Evolutionary conservation across 495 filamentous ascomycete species (phyloP).

Genomic region (Zalerion maritima): DNA sequence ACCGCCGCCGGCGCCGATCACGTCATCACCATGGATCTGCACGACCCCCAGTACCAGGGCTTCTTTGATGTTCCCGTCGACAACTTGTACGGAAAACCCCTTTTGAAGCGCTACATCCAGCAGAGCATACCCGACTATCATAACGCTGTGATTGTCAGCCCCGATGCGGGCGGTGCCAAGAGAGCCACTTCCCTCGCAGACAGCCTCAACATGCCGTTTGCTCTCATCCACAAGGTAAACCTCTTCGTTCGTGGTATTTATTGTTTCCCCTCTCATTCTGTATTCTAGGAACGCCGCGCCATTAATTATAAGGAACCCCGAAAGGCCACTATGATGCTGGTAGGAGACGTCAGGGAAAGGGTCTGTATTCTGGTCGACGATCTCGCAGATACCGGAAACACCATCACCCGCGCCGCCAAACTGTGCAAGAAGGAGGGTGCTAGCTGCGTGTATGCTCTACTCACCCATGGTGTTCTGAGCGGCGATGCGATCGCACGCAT

Average conservation of each 20-base stretch:
- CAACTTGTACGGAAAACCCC: constrained; percentile 79
- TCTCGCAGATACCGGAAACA: constrained; percentile 89
- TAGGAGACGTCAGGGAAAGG: constrained; percentile 70
- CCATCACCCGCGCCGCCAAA: constrained; percentile 93
- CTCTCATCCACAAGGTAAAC: constrained; percentile 91
- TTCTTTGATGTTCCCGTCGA: constrained; percentile 98
- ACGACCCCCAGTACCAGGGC: constrained; percentile 96
- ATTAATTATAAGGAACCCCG: constrained; percentile 85
- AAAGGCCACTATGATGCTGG: constrained; percentile 97
- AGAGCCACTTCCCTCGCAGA: constrained; percentile 95
- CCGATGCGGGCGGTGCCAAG: constrained; percentile 94
- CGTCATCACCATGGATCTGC: constrained; percentile 92
- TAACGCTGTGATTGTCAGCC: constrained; percentile 84
- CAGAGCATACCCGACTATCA: constrained; percentile 75
- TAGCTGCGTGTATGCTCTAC: constrained; percentile 68
- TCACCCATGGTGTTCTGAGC: constrained; percentile 88
- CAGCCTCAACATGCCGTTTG: constrained; percentile 80
- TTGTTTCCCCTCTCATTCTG: constrained; percentile 22
- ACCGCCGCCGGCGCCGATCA: constrained; percentile 95
- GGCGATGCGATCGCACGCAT: constrained; percentile 91
- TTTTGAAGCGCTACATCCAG: constrained; percentile 82
- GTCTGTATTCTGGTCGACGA: constrained; percentile 88
- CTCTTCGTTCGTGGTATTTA: constrained; percentile 9
- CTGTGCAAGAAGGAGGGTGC: constrained; percentile 89
- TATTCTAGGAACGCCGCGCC: constrained; percentile 76